These are phyloP conservation scores for Scutellaria minor DNA, from an alignment of 257 asterid species.

Conservation along the genomic window DNA sequence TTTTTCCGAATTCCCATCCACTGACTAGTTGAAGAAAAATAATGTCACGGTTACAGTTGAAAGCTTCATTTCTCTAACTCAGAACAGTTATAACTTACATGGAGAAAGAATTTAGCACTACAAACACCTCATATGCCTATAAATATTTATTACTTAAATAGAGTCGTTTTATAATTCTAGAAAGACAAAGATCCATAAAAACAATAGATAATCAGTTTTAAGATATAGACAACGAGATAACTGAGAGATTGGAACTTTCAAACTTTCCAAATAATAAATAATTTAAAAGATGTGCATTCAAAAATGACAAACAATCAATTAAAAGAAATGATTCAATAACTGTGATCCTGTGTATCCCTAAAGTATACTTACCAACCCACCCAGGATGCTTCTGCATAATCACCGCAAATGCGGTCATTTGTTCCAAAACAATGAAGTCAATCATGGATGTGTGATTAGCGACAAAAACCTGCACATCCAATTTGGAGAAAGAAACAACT, in stretches of 20 bases:
- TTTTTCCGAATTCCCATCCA: constrained; percentile 10
- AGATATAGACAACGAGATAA: constrained; percentile 11
- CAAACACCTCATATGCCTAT: constrained; percentile 10
- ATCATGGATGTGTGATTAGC: constrained; percentile 99
- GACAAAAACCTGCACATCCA: constrained; percentile 81
- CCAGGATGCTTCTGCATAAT: constrained; percentile 99
- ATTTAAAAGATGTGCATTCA: neutral
- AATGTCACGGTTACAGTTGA: constrained; percentile 1
- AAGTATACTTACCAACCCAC: constrained; percentile 89
- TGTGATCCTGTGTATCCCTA: neutral
- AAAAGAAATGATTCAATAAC: constrained; percentile 19
- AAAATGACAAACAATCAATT: constrained; percentile 9
- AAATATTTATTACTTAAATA: neutral
- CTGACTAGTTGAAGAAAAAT: constrained; percentile 10
- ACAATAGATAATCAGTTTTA: neutral
- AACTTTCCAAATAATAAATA: constrained; percentile 1
- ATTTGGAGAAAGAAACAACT: constrained; percentile 17
- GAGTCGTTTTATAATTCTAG: neutral
- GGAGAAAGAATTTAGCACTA: neutral
- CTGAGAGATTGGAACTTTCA: neutral
- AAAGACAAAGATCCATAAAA: constrained; percentile 3
- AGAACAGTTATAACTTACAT: neutral
- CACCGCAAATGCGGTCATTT: constrained; percentile 99
- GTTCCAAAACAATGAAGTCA: constrained; percentile 93
- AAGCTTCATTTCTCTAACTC: constrained; percentile 19